Conservation (phyloP, 1,139 yeast species). For the Blastobotrys illinoisensis region DNA sequence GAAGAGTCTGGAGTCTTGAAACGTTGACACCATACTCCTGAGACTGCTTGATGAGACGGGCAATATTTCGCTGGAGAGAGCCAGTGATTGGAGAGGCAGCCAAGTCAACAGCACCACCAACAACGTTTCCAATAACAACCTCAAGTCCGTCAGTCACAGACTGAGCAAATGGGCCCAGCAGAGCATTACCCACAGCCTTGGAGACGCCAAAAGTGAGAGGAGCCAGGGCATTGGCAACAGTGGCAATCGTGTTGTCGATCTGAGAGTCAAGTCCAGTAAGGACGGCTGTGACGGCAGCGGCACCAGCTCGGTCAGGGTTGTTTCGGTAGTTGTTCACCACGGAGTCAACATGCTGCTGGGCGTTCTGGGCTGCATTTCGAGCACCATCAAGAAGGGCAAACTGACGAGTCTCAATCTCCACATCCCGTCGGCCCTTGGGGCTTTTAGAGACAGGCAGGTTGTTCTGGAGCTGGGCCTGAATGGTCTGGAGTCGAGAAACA, state of each 20-base stretch:
- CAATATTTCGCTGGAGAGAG: conserved; percentile 10
- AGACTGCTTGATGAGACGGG: conserved; percentile 10
- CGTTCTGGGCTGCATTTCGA: not conserved
- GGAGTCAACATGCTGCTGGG: not conserved
- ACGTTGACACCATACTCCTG: not conserved
- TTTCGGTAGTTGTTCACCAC: not conserved
- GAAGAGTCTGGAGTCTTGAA: not conserved
- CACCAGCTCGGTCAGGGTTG: conserved; percentile 22
- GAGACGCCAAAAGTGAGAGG: conserved; percentile 26
- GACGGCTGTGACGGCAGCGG: conserved; percentile 22
- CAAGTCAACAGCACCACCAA: conserved; percentile 18
- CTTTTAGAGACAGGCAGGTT: not conserved
- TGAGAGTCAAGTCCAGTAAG: conserved; percentile 32
- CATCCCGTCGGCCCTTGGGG: not conserved
- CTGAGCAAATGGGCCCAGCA: conserved; percentile 31
- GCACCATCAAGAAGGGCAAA: not conserved
- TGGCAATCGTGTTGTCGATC: conserved; percentile 28
- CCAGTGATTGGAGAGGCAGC: conserved; percentile 12
- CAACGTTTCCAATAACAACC: conserved; percentile 24
- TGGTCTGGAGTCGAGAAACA: not conserved
- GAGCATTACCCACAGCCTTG: conserved; percentile 21
- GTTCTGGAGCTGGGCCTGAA: not conserved
- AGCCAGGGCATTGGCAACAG: conserved; percentile 22
- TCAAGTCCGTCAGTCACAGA: conserved; percentile 32
- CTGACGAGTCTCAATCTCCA: not conserved